Percentiles rank a stretch among this genome's conserved stretches.
Conservation (phyloP, 148 eudicot genomes). For the Rheum nobile region DNA sequence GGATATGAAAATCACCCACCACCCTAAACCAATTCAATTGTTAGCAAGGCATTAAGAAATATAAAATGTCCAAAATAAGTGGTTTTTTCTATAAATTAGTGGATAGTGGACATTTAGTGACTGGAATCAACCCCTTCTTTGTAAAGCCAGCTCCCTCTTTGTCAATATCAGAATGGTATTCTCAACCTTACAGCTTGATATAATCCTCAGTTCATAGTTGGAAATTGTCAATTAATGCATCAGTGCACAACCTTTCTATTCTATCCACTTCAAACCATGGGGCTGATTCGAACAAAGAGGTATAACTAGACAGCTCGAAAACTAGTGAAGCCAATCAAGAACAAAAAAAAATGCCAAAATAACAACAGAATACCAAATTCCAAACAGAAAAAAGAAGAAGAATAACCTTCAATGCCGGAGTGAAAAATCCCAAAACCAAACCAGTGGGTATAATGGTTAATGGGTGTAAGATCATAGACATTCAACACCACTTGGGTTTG, state of each 20-base stretch:
- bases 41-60: background rate
- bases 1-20: background rate
- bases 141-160: background rate
- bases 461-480: slow-evolving; percentile 68
- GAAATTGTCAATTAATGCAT: background rate
- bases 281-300: background rate
- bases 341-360: background rate
- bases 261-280: background rate
- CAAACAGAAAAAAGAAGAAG: background rate
- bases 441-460: slow-evolving; percentile 60
- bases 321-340: too few relatives aligned
- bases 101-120: background rate
- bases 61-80: background rate
- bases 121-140: background rate
- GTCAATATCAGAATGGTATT: background rate
- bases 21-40: background rate
- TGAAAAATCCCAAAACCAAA: slow-evolving; percentile 80
- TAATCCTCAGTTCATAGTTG: background rate
- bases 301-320: background rate
- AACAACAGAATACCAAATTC: background rate
- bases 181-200: background rate
- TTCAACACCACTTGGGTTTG: slow-evolving; percentile 49
- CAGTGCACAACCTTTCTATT: background rate
- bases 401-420: slow-evolving; percentile 77
- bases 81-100: background rate